These are phyloP conservation scores for Brassica cretica DNA, from an alignment of 345 rosid genomes.

Conservation along the genomic window DNA sequence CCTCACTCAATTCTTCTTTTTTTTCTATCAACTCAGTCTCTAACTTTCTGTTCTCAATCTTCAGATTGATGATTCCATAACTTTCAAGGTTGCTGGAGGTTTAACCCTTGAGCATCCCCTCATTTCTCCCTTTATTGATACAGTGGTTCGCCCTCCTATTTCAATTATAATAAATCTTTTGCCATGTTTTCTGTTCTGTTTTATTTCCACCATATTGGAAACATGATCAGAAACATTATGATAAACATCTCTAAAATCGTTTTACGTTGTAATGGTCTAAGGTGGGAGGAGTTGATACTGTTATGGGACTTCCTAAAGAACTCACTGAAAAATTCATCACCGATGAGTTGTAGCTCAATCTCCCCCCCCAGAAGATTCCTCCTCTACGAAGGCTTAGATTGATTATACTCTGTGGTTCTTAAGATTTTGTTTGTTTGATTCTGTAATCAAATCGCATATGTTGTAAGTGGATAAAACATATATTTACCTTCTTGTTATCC, in stretches of 20 bases:
- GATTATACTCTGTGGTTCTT: background rate
- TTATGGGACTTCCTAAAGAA: slow-evolving; percentile 88
- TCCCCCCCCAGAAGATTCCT: background rate
- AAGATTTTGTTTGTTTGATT: background rate
- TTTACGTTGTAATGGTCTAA: slow-evolving; percentile 36
- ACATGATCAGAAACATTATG: slow-evolving; percentile 13
- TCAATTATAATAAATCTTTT: background rate
- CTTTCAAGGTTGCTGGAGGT: slow-evolving; percentile 81
- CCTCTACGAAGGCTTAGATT: slow-evolving; percentile 15
- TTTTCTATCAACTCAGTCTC: background rate
- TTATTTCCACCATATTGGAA: background rate
- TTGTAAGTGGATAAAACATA: slow-evolving; percentile 3
- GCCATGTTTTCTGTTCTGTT: background rate
- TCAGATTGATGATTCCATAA: slow-evolving; percentile 73
- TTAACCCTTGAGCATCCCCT: slow-evolving; percentile 86
- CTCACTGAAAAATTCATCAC: slow-evolving; percentile 66
- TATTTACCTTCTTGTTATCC: background rate
- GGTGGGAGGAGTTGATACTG: slow-evolving; percentile 81
- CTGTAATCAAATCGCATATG: background rate
- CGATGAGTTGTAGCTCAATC: slow-evolving; percentile 46
- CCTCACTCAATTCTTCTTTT: background rate
- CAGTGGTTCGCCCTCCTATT: slow-evolving; percentile 57
- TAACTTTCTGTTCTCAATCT: slow-evolving; percentile 5
- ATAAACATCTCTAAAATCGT: slow-evolving; percentile 50
- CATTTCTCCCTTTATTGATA: slow-evolving; percentile 67